phyloP scores from a whole-genome alignment of 208 protist species.

The Trypanosoma cruzi region DNA sequence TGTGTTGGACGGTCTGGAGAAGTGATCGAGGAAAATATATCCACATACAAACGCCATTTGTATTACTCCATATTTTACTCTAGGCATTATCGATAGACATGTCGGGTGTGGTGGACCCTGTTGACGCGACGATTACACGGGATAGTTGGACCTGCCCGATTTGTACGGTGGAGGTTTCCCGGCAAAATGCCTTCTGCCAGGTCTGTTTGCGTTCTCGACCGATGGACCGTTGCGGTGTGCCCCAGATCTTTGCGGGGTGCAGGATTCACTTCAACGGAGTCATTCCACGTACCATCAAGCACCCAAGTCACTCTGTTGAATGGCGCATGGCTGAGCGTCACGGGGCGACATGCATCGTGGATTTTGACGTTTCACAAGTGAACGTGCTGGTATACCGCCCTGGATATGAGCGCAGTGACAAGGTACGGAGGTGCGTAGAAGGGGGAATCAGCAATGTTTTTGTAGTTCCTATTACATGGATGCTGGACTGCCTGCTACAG shows the following conservation, averaged over 20 bases:
- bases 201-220: slow-evolving; percentile 71
- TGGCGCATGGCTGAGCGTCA: slow-evolving; percentile 92
- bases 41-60: not conserved
- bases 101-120: slow-evolving; percentile 10
- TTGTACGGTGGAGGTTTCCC: slow-evolving; percentile 52
- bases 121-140: slow-evolving; percentile 9
- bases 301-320: slow-evolving; percentile 88
- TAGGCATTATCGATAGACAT: not conserved
- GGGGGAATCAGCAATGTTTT: slow-evolving; percentile 39
- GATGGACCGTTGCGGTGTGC: slow-evolving; percentile 68
- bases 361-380: slow-evolving; percentile 60
- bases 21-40: not conserved
- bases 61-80: not conserved
- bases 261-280: slow-evolving; percentile 91
- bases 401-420: slow-evolving; percentile 92
- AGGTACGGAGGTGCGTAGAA: slow-evolving; percentile 77
- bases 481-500: slow-evolving; percentile 90
- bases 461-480: slow-evolving; percentile 81
- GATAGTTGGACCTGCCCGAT: slow-evolving; percentile 59
- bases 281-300: slow-evolving; percentile 77
- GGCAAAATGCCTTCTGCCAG: slow-evolving; percentile 58
- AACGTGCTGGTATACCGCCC: slow-evolving; percentile 83
- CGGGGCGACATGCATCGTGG: slow-evolving; percentile 63
- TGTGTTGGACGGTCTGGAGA: not conserved
- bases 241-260: slow-evolving; percentile 87